These are phyloP conservation scores for Xylaria flabelliformis DNA, from an alignment of 495 filamentous ascomycete genomes.

Conservation along the genomic window DNA sequence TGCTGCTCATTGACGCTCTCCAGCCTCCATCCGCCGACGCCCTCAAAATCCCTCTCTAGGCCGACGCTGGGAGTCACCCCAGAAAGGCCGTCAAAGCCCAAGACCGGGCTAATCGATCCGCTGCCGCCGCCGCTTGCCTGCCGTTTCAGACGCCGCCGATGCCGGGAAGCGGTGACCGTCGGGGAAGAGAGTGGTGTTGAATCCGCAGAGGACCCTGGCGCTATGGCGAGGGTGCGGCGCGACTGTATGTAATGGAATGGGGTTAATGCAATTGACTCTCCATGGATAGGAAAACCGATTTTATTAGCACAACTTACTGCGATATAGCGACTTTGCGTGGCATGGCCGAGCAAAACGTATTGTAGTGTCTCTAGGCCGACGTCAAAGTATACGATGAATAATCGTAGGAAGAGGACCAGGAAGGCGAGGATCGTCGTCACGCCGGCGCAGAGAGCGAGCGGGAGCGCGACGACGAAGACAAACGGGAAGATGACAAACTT, in stretches of 20 bases:
- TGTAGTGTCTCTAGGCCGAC: slow-evolving; percentile 57
- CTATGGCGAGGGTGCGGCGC: neutral
- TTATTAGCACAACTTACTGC: neutral
- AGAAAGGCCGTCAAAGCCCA: slow-evolving; percentile 40
- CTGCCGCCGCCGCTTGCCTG: slow-evolving; percentile 46
- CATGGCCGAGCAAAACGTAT: slow-evolving; percentile 38
- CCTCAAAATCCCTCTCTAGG: slow-evolving; percentile 77
- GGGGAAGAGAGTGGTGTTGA: slow-evolving; percentile 21
- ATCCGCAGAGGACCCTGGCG: slow-evolving; percentile 3
- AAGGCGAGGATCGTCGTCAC: slow-evolving; percentile 73
- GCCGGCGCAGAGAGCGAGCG: slow-evolving; percentile 70
- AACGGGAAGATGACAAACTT: slow-evolving; percentile 66
- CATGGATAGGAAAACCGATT: no score
- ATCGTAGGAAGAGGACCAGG: slow-evolving; percentile 67
- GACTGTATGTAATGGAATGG: slow-evolving; percentile 7
- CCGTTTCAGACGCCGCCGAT: slow-evolving; percentile 44
- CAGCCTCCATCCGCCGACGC: slow-evolving; percentile 80
- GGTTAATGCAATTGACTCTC: slow-evolving; percentile 3
- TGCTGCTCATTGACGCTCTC: slow-evolving; percentile 61
- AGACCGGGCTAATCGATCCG: slow-evolving; percentile 43
- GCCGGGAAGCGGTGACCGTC: slow-evolving; percentile 27
- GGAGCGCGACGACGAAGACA: slow-evolving; percentile 69
- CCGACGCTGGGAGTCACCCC: slow-evolving; percentile 49
- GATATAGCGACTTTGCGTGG: slow-evolving; percentile 31
- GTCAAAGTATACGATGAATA: slow-evolving; percentile 72